These are phyloP conservation scores for Candida schatavii DNA, from an alignment of 805 yeast genomes.

Conservation along the genomic window DNA sequence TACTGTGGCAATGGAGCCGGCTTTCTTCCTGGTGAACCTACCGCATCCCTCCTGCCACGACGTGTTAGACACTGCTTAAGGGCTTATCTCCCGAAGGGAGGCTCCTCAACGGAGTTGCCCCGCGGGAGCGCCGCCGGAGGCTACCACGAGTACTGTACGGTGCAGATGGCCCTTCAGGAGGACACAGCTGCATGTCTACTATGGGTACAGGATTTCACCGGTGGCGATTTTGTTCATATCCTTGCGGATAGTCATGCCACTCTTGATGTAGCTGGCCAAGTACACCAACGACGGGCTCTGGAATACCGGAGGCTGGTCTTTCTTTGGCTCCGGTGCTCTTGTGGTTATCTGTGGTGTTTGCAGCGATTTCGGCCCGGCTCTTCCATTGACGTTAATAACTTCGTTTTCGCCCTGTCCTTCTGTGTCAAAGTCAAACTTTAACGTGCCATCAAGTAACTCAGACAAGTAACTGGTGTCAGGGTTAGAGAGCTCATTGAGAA, in stretches of 20 bases:
- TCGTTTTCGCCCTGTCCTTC: background rate
- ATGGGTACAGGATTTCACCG: background rate
- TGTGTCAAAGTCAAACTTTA: conserved; percentile 9
- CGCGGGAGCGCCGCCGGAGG: too few species aligned
- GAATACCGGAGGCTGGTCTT: background rate
- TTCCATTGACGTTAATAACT: background rate
- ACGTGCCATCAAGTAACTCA: conserved; percentile 27
- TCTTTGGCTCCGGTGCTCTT: background rate
- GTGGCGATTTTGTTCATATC: conserved; percentile 2
- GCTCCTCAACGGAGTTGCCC: too few species aligned
- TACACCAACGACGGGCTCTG: conserved; percentile 2
- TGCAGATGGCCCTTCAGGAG: too few species aligned
- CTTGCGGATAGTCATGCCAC: conserved; percentile 5
- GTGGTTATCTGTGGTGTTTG: background rate
- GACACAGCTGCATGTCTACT: too few species aligned
- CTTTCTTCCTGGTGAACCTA: too few species aligned
- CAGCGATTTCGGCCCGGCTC: background rate
- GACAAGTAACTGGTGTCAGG: conserved; percentile 33
- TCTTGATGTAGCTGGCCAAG: conserved; percentile 1
- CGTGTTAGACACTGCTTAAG: too few species aligned
- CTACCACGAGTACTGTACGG: too few species aligned
- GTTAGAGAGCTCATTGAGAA: background rate
- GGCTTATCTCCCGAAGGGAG: too few species aligned
- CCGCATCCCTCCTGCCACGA: too few species aligned
- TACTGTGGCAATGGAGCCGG: too few species aligned